Conservation (phyloP, 2,329 filamentous ascomycete species). For the Cyphellophora europaea region DNA sequence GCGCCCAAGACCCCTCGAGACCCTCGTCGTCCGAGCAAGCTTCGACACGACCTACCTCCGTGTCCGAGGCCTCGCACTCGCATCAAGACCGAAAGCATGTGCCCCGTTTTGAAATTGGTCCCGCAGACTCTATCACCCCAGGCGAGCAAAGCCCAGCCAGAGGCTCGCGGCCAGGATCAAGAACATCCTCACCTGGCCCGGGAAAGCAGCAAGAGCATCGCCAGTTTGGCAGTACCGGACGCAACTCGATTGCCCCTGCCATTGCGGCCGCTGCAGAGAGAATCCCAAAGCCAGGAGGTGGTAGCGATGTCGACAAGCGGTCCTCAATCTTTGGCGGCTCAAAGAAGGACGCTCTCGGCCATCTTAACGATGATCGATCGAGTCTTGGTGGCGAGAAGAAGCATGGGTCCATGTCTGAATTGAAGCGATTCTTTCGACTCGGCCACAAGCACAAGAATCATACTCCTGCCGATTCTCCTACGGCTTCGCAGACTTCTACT, state of each 20-base stretch:
- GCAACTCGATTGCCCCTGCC: conserved; percentile 17
- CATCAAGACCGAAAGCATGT: conserved; percentile 36
- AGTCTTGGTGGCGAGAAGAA: conserved; percentile 36
- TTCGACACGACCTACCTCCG: conserved; percentile 32
- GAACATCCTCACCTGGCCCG: conserved; percentile 39
- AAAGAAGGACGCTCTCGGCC: conserved; percentile 41
- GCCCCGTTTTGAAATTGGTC: conserved; percentile 48
- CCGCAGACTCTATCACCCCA: conserved; percentile 45
- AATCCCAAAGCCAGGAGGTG: conserved; percentile 38
- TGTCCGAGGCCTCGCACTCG: conserved; percentile 29
- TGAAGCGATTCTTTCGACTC: conserved; percentile 94
- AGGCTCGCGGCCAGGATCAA: conserved; percentile 29
- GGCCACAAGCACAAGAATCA: conserved; percentile 31
- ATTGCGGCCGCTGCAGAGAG: conserved; percentile 20
- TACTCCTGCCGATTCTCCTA: conserved; percentile 46
- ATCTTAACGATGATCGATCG: conserved; percentile 36
- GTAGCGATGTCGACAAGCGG: conserved; percentile 39
- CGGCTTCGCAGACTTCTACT: conserved; percentile 39
- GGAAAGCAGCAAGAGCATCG: conserved; percentile 9
- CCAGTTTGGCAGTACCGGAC: conserved; percentile 19
- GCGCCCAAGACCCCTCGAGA: conserved; percentile 29
- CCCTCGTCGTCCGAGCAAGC: conserved; percentile 30
- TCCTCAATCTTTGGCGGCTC: conserved; percentile 44
- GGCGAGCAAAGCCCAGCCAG: conserved; percentile 54
- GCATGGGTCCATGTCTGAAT: conserved; percentile 80